Percentiles rank a stretch among this genome's conserved stretches.
Conservation (phyloP, 345 rosid species). For the Eucalyptus regnans region DNA sequence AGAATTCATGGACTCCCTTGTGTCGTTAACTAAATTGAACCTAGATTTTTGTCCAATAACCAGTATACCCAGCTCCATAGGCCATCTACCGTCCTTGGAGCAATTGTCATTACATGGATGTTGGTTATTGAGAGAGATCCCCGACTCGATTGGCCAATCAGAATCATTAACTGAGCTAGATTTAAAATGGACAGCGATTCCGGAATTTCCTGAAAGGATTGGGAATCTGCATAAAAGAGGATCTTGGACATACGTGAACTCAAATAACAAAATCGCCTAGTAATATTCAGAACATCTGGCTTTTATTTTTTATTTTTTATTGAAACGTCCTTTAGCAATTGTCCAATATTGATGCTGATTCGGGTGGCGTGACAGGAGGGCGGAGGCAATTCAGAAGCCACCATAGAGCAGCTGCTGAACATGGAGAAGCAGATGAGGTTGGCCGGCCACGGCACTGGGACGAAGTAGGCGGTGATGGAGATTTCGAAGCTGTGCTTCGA, state of each 20-base stretch:
- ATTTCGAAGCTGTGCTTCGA: conserved; percentile 69
- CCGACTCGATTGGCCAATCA: not conserved
- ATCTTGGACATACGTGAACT: not conserved
- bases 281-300: not conserved
- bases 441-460: conserved; percentile 58
- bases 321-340: not conserved
- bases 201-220: not conserved
- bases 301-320: rapidly evolving
- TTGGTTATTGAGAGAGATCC: not conserved
- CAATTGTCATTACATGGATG: not conserved
- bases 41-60: not conserved
- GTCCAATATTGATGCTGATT: not conserved
- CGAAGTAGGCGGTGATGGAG: conserved; percentile 68
- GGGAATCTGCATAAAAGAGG: not conserved
- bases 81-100: not conserved
- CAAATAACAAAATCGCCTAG: not conserved
- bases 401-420: conserved; percentile 55
- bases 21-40: not conserved
- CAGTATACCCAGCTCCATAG: not conserved
- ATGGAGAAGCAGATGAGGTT: conserved; percentile 80
- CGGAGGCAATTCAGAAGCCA: conserved; percentile 27
- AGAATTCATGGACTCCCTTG: not conserved
- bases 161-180: not conserved
- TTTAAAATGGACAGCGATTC: not conserved
- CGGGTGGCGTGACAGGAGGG: conserved; percentile 25